These are phyloP conservation scores for Prunus dulcis DNA, from an alignment of 306 rosid species.

Conservation along the genomic window DNA sequence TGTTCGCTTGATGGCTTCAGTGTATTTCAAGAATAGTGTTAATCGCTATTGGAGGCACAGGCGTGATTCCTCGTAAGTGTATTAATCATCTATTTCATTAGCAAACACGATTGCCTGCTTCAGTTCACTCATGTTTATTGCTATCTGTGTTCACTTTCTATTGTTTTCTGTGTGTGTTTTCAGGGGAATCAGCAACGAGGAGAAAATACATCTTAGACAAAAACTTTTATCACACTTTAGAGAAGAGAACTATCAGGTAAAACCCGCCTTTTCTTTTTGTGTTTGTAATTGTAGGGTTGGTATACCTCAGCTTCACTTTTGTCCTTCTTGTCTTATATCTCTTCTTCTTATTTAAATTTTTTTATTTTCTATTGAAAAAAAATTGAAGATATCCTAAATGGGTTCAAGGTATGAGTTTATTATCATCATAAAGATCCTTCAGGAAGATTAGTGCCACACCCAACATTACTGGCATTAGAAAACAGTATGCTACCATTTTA, in stretches of 20 bases:
- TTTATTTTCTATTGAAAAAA: neutral
- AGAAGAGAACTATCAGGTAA: slow-evolving; percentile 83
- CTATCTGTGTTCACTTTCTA: neutral
- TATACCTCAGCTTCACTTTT: too few species aligned
- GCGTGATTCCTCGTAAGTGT: slow-evolving; percentile 57
- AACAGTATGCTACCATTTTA: neutral
- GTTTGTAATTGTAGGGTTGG: too few species aligned
- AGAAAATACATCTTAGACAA: slow-evolving; percentile 76
- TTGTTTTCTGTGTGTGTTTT: slow-evolving; percentile 5
- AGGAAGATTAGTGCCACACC: neutral
- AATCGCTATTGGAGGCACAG: slow-evolving; percentile 86
- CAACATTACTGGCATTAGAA: neutral
- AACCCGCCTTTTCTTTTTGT: neutral
- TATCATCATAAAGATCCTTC: neutral
- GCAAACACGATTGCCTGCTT: neutral
- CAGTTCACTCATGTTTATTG: neutral
- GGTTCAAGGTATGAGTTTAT: neutral
- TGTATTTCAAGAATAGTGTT: slow-evolving; percentile 76
- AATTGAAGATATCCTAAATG: neutral
- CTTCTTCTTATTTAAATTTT: neutral
- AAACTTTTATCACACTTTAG: slow-evolving; percentile 77
- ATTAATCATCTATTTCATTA: neutral
- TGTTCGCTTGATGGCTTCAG: slow-evolving; percentile 85
- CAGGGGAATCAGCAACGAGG: slow-evolving; percentile 87
- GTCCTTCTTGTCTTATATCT: neutral